Conservation (phyloP, 106 monocot genomes). For the Posidonia australis region DNA sequence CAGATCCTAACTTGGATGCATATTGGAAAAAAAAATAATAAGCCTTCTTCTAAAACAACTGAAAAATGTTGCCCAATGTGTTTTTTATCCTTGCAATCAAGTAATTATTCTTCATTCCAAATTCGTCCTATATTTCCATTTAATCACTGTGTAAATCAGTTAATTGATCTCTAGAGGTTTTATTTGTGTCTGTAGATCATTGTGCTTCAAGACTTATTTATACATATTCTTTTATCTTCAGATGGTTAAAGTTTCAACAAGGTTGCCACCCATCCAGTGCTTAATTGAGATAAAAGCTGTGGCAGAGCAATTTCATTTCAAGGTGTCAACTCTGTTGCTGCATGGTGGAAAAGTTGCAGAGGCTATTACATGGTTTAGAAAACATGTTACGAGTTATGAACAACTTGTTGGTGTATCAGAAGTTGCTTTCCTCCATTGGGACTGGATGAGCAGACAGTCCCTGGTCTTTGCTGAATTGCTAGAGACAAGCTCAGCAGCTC, state of each 20-base stretch:
- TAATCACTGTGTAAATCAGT: too few relatives aligned
- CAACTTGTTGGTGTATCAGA: slow-evolving; percentile 42
- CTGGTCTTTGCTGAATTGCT: slow-evolving; percentile 81
- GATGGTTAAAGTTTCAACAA: slow-evolving; percentile 55
- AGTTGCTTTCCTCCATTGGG: slow-evolving; percentile 83
- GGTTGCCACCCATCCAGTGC: slow-evolving; percentile 73
- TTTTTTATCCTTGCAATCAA: too few relatives aligned
- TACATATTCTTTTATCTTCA: slow-evolving; percentile 11
- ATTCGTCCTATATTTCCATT: too few relatives aligned
- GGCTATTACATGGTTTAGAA: slow-evolving; percentile 72
- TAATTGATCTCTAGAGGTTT: too few relatives aligned
- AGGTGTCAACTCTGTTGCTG: slow-evolving; percentile 76
- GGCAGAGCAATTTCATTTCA: slow-evolving; percentile 79
- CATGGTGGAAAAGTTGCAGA: slow-evolving; percentile 80
- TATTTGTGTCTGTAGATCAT: too few relatives aligned
- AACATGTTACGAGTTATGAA: slow-evolving; percentile 52
- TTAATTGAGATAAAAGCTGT: slow-evolving; percentile 83
- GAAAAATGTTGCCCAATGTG: too few relatives aligned
- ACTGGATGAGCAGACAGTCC: slow-evolving; percentile 84
- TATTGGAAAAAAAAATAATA: too few relatives aligned
- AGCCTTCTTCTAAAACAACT: too few relatives aligned
- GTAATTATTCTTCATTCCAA: too few relatives aligned
- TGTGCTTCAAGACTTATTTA: background rate
- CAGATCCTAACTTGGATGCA: too few relatives aligned
- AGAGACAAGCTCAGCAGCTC: slow-evolving; percentile 54